Conservation (phyloP, 495 filamentous ascomycete species). For the Xylaria castorea region DNA sequence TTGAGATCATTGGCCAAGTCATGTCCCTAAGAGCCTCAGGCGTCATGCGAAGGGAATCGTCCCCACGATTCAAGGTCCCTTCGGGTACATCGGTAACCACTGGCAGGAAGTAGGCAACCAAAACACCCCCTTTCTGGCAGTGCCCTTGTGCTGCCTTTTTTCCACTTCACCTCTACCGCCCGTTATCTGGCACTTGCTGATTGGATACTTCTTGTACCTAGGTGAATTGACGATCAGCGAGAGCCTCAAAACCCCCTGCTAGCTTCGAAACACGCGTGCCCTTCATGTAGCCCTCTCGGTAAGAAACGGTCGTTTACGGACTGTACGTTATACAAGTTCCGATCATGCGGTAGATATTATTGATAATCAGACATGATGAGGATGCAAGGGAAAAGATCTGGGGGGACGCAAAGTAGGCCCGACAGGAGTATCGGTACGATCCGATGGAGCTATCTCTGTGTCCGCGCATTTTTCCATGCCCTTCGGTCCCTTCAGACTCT, state of each 20-base stretch:
- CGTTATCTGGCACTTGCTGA: not conserved
- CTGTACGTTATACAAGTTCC: no score
- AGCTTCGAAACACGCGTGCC: not conserved
- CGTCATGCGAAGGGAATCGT: not conserved
- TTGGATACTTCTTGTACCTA: not conserved
- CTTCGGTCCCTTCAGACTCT: constrained; percentile 3
- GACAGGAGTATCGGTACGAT: not conserved
- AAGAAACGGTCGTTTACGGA: not conserved
- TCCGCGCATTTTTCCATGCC: not conserved
- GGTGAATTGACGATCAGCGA: not conserved
- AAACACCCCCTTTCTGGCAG: not conserved
- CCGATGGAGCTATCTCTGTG: not conserved
- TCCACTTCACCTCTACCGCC: not conserved
- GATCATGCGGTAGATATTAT: not conserved
- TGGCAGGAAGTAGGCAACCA: constrained; percentile 4
- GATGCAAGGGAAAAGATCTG: not conserved
- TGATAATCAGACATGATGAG: not conserved
- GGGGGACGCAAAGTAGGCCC: not conserved
- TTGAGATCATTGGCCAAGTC: not conserved
- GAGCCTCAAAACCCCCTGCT: not conserved
- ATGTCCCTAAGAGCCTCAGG: not conserved
- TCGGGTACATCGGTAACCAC: not conserved
- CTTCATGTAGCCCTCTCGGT: constrained; percentile 4
- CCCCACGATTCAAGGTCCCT: not conserved
- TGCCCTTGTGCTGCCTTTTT: constrained; percentile 11